A percentile compares a stretch with the other conserved stretches of the same genome.
Conservation (phyloP, 176 grass and related monocot genomes). For the Hordeum marinum region DNA sequence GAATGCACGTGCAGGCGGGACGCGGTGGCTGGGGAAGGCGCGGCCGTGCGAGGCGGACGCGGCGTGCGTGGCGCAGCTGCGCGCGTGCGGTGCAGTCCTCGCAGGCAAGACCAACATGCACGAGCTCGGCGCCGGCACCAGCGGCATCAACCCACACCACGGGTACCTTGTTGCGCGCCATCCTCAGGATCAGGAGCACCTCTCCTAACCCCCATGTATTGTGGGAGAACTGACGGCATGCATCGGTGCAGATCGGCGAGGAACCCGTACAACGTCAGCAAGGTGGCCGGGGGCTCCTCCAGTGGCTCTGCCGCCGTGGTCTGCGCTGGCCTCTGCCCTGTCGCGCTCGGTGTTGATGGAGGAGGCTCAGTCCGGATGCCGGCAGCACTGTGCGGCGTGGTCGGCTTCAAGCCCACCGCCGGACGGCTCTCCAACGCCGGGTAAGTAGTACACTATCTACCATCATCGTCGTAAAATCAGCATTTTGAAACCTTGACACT, state of each 20-base stretch:
- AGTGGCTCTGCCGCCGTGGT: slow-evolving; percentile 92
- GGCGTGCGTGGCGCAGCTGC: slow-evolving; percentile 71
- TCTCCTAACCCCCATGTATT: background rate
- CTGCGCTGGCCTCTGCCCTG: slow-evolving; percentile 86
- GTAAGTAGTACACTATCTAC: background rate
- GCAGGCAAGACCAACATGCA: slow-evolving; percentile 97
- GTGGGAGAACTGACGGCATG: background rate
- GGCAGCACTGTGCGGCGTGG: slow-evolving; percentile 81
- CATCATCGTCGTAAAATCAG: background rate
- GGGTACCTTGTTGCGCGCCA: slow-evolving; percentile 11
- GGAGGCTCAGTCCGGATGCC: slow-evolving; percentile 92
- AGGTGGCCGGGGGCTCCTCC: slow-evolving; percentile 77
- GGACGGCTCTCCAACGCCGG: slow-evolving; percentile 77
- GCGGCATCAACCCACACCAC: slow-evolving; percentile 58
- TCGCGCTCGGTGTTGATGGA: slow-evolving; percentile 94
- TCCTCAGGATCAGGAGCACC: background rate
- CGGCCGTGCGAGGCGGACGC: slow-evolving; percentile 58
- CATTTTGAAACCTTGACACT: background rate
- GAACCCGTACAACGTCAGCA: slow-evolving; percentile 72
- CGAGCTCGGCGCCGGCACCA: slow-evolving; percentile 80
- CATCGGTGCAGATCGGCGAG: slow-evolving; percentile 54
- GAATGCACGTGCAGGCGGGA: slow-evolving; percentile 48
- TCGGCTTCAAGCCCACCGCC: slow-evolving; percentile 91
- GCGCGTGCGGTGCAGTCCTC: slow-evolving; percentile 77
- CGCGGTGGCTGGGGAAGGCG: slow-evolving; percentile 60